Conservation (phyloP, 2,329 filamentous ascomycete species). For the Aspergillus unguis region DNA sequence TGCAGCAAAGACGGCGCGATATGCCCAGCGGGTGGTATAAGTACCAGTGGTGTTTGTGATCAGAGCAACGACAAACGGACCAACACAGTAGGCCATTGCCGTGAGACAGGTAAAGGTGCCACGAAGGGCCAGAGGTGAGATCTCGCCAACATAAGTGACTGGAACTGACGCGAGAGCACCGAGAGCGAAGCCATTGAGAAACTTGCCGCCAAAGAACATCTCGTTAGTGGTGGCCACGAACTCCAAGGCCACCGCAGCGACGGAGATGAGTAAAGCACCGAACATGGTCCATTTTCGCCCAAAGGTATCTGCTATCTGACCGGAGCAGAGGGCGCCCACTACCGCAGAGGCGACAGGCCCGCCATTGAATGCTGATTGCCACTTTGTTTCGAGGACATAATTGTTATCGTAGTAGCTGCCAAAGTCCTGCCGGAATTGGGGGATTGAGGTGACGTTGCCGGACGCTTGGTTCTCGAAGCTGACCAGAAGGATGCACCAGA, state of each 20-base stretch:
- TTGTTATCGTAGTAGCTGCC: constrained; percentile 1
- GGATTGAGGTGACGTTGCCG: constrained; percentile 5
- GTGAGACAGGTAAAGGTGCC: constrained; percentile 7
- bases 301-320: constrained; percentile 8
- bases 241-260: constrained; percentile 4
- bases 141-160: constrained; percentile 9
- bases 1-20: constrained; percentile 4
- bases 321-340: constrained; percentile 4
- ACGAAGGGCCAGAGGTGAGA: constrained; percentile 4
- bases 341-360: constrained; percentile 8
- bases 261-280: constrained; percentile 1
- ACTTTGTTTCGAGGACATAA: constrained; percentile 7
- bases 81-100: constrained; percentile 6
- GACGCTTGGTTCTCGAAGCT: constrained; percentile 10
- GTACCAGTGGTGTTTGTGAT: constrained; percentile 8
- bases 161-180: constrained; percentile 5
- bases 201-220: constrained; percentile 13
- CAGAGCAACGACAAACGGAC: constrained; percentile 4
- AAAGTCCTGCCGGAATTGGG: constrained; percentile 10
- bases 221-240: constrained; percentile 3
- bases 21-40: constrained; percentile 6
- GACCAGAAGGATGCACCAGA: constrained; percentile 8
- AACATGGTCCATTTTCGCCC: constrained; percentile 6
- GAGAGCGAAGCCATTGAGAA: constrained; percentile 8
- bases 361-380: constrained; percentile 10